These are phyloP conservation scores for Exophiala sideris DNA, from an alignment of 2,329 filamentous ascomycete species.

Conservation along the genomic window DNA sequence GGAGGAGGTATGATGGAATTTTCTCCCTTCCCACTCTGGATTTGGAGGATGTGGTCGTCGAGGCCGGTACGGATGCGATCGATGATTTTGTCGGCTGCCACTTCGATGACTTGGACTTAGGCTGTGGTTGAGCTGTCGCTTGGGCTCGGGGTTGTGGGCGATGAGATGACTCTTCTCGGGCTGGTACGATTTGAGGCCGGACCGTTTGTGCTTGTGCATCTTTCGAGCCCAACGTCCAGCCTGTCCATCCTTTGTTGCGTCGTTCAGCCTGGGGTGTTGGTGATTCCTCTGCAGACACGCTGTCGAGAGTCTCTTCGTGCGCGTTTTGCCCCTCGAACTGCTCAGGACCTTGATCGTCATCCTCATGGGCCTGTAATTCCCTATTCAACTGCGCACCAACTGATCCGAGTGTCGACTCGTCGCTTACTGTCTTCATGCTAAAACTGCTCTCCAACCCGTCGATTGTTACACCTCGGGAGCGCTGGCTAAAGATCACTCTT, in stretches of 20 bases:
- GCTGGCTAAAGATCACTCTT: constrained; percentile 24
- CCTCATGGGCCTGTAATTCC: constrained; percentile 10
- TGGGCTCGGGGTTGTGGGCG: neutral
- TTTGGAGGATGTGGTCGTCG: neutral
- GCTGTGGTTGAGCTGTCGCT: neutral
- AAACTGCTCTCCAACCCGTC: constrained; percentile 27
- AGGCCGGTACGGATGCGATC: neutral
- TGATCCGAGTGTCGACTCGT: constrained; percentile 15
- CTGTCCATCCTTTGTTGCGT: too few species aligned
- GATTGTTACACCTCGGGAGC: constrained; percentile 25
- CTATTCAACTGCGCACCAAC: constrained; percentile 12
- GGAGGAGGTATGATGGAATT: constrained; percentile 26
- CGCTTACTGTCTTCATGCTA: constrained; percentile 22
- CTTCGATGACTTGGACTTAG: neutral
- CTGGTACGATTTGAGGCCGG: too few species aligned
- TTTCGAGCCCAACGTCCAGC: too few species aligned
- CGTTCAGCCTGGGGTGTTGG: too few species aligned
- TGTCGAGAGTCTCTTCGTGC: neutral
- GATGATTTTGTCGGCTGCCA: constrained; percentile 17
- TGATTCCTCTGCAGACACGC: neutral
- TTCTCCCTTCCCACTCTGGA: neutral
- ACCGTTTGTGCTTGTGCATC: too few species aligned
- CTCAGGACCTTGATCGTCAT: neutral
- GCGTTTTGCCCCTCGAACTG: neutral
- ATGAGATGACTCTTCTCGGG: too few species aligned